A percentile compares a stretch with the other conserved stretches of the same genome.
phyloP scores from a whole-genome alignment of 495 filamentous ascomycete species.

The Penicillium roqueforti region DNA sequence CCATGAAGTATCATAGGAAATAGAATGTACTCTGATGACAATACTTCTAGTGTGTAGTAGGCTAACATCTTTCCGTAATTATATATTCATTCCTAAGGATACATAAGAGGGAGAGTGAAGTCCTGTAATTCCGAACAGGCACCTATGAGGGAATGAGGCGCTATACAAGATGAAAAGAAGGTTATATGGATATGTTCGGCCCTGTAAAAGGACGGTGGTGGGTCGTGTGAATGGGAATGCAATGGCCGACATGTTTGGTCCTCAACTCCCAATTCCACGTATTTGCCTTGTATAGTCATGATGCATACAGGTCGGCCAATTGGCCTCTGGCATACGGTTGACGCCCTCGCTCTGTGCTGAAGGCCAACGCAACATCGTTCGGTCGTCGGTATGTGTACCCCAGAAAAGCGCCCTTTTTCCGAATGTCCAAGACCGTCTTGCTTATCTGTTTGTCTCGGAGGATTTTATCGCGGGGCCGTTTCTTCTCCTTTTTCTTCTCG shows the following conservation, averaged over 20 bases:
- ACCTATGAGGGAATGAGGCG: neutral
- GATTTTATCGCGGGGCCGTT: slow-evolving; percentile 73
- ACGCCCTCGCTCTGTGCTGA: slow-evolving; percentile 33
- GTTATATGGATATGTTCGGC: neutral
- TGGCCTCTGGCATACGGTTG: slow-evolving; percentile 24
- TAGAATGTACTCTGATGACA: neutral
- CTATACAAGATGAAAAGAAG: neutral
- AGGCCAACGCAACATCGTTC: slow-evolving; percentile 32
- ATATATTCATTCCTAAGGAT: slow-evolving; percentile 8
- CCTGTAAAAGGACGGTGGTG: neutral
- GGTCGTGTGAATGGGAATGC: neutral
- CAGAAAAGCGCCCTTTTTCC: slow-evolving; percentile 76
- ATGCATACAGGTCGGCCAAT: slow-evolving; percentile 28
- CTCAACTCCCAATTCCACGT: neutral
- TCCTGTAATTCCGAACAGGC: neutral
- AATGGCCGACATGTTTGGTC: neutral
- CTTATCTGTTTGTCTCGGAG: slow-evolving; percentile 65
- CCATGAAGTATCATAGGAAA: neutral
- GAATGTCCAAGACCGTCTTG: slow-evolving; percentile 64
- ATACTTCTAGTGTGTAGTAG: neutral
- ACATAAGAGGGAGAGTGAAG: slow-evolving; percentile 2
- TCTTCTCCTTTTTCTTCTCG: slow-evolving; percentile 51
- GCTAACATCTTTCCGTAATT: neutral
- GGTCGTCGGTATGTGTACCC: slow-evolving; percentile 84
- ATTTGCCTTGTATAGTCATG: neutral